These are phyloP conservation scores for Solanum ahanhuiri DNA, from an alignment of 257 asterid genomes.

Conservation along the genomic window DNA sequence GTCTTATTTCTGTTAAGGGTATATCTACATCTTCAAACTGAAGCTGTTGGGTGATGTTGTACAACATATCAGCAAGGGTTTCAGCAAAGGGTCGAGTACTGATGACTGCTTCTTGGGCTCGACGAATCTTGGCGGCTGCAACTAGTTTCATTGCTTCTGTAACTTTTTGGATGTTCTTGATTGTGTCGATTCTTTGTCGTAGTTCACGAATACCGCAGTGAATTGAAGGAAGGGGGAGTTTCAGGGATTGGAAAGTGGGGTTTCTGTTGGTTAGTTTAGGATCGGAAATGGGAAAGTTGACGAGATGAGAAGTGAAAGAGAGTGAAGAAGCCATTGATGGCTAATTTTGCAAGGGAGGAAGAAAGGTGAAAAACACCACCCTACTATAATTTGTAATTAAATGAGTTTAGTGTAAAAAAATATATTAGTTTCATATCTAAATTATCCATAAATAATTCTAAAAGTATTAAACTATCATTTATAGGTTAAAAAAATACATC, in stretches of 20 bases:
- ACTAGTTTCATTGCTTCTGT: constrained; percentile 73
- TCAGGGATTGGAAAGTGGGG: not conserved
- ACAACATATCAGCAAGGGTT: constrained; percentile 41
- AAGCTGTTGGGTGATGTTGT: constrained; percentile 45
- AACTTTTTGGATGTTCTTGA: constrained; percentile 53
- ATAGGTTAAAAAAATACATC: no score
- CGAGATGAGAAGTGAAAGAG: not conserved
- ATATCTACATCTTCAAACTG: constrained; percentile 47
- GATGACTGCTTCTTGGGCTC: constrained; percentile 68
- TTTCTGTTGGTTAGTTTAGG: not conserved
- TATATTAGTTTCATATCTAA: no score
- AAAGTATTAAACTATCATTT: no score
- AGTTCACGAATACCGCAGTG: constrained; percentile 39
- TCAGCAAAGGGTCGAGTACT: constrained; percentile 59
- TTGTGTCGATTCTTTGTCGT: constrained; percentile 47
- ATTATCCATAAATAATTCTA: no score
- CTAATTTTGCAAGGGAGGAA: no score
- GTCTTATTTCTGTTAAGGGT: constrained; percentile 51
- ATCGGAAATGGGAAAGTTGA: not conserved
- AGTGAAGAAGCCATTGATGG: not conserved
- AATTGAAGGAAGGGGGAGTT: constrained; percentile 8
- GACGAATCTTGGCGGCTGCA: constrained; percentile 65
- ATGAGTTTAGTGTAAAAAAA: not conserved
- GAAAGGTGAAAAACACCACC: not conserved
- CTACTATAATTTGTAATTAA: not conserved